Percentiles rank a stretch among this genome's conserved stretches.
Evolutionary conservation across 495 filamentous ascomycete genomes (phyloP).

Genomic region (Oidiodendron maius): DNA sequence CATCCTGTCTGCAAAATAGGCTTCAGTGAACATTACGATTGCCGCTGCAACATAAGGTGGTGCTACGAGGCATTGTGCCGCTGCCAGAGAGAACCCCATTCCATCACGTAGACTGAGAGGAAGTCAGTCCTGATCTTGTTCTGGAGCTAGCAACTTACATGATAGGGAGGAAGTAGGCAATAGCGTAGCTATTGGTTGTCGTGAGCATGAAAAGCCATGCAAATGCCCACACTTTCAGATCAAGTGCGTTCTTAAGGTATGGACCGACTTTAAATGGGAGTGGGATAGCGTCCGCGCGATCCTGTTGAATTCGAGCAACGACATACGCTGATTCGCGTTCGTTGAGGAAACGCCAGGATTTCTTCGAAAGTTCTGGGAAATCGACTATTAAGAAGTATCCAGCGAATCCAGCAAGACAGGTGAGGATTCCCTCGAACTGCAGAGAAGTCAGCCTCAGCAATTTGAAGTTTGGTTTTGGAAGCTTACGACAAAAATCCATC

Average conservation of each 20-base stretch:
- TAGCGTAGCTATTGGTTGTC: conserved; percentile 46
- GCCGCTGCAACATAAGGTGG: conserved; percentile 57
- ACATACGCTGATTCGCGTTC: conserved; percentile 46
- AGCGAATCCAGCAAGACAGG: conserved; percentile 50
- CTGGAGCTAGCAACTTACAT: conserved; percentile 29
- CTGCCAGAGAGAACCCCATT: conserved; percentile 52
- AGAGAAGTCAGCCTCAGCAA: conserved; percentile 9
- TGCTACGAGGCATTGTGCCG: conserved; percentile 57
- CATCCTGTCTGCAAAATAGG: conserved; percentile 52
- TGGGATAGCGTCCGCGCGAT: conserved; percentile 49
- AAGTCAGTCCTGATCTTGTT: neutral
- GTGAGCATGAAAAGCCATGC: conserved; percentile 28
- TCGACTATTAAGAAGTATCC: conserved; percentile 51
- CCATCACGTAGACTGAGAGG: conserved; percentile 34
- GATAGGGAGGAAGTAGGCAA: conserved; percentile 63
- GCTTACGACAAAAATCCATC: conserved; percentile 43
- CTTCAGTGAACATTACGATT: conserved; percentile 49
- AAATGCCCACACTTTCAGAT: conserved; percentile 55
- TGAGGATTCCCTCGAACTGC: conserved; percentile 58
- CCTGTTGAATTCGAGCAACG: conserved; percentile 49
- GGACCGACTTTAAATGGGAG: conserved; percentile 44
- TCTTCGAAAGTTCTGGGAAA: conserved; percentile 47
- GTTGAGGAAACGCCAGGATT: conserved; percentile 49
- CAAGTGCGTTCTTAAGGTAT: conserved; percentile 43
- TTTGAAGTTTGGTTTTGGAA: too few species aligned